Conservation (phyloP, 148 eudicot species). For the Silene conica region DNA sequence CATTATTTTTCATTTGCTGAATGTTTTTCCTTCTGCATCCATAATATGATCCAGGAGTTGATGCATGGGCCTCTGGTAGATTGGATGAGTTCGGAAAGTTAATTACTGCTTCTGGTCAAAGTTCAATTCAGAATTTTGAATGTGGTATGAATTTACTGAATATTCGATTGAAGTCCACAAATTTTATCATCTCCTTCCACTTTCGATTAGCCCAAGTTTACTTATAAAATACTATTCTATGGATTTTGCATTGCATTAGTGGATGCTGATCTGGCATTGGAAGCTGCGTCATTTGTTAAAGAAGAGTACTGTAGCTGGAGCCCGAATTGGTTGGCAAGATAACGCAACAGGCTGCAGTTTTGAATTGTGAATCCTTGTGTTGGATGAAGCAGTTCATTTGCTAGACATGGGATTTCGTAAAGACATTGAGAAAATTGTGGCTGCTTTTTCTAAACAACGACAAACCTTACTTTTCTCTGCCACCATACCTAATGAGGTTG, state of each 20-base stretch:
- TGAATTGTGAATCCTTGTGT: conserved; percentile 86
- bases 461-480: conserved; percentile 95
- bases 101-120: conserved; percentile 78
- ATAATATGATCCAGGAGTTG: conserved; percentile 49
- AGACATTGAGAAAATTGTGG: conserved; percentile 77
- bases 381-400: conserved; percentile 97
- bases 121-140: conserved; percentile 93
- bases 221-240: too few relatives aligned
- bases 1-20: not conserved
- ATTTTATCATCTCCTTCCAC: too few relatives aligned
- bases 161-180: too few relatives aligned
- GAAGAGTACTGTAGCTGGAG: conserved; percentile 59
- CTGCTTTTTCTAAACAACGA: conserved; percentile 90
- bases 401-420: conserved; percentile 97
- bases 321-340: conserved; percentile 62
- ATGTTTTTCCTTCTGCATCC: not conserved
- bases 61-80: conserved; percentile 87
- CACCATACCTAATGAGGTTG: conserved; percentile 79
- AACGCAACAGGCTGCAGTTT: conserved; percentile 41
- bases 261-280: conserved; percentile 49
- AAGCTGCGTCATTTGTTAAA: conserved; percentile 60
- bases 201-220: too few relatives aligned
- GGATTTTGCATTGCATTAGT: conserved; percentile 84
- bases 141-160: conserved; percentile 69
- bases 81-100: conserved; percentile 86